Evolutionary conservation across 1,284 basidiomycete genomes (phyloP).

Genomic region (Ganoderma lingzhi): DNA sequence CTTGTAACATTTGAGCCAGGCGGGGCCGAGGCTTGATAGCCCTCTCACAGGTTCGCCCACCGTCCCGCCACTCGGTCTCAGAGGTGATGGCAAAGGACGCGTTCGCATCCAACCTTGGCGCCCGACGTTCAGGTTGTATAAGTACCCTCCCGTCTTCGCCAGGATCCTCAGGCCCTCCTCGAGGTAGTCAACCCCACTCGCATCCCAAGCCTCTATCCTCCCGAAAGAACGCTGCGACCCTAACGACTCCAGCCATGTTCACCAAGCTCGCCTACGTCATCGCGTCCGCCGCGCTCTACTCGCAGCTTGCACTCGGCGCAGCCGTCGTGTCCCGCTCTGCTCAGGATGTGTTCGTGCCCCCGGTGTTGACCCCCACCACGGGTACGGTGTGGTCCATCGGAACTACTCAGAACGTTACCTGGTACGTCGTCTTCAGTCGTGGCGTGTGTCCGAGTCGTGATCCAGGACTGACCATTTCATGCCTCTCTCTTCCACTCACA

Average conservation of each 20-base stretch:
- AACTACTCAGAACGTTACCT: constrained; percentile 48
- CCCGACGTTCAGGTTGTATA: neutral
- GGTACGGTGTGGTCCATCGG: constrained; percentile 50
- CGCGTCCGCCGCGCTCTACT: constrained; percentile 22
- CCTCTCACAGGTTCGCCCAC: neutral
- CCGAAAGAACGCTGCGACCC: neutral
- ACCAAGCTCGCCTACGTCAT: constrained; percentile 16
- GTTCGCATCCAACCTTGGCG: neutral
- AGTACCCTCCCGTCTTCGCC: neutral
- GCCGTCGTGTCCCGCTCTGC: constrained; percentile 14
- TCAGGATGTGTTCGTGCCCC: constrained; percentile 53
- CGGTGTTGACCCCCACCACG: constrained; percentile 44
- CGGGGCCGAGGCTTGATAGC: neutral
- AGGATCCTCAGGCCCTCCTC: neutral
- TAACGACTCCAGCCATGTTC: constrained; percentile 15
- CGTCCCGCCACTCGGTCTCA: neutral
- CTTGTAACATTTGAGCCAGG: neutral
- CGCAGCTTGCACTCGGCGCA: constrained; percentile 23
- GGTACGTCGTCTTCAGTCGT: constrained; percentile 39
- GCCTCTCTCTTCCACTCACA: constrained; percentile 19
- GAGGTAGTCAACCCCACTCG: neutral
- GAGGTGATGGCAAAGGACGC: neutral
- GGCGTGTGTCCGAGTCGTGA: neutral
- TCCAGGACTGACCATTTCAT: neutral
- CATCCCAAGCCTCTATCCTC: neutral